A percentile compares a stretch with the other conserved stretches of the same genome.
Conservation (phyloP, 768 basidiomycete species). For the Agaricus blazei region DNA sequence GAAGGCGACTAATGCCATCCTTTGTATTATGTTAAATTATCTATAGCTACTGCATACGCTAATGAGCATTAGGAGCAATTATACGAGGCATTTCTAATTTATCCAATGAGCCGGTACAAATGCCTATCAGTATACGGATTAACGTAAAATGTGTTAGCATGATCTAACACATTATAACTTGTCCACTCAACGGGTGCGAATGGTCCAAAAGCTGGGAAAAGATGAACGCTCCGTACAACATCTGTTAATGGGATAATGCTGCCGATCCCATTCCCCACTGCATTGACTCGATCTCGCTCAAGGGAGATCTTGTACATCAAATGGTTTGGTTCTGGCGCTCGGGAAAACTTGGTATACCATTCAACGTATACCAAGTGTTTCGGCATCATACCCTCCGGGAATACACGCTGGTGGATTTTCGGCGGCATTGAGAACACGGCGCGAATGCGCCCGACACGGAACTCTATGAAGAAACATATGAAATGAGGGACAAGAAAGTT, state of each 20-base stretch:
- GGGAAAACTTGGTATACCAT: too few relatives aligned
- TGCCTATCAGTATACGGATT: neutral
- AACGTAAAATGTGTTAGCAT: slow-evolving; percentile 16
- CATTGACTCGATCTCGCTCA: neutral
- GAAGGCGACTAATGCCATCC: too few relatives aligned
- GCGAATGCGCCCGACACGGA: too few relatives aligned
- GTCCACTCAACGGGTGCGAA: slow-evolving; percentile 24
- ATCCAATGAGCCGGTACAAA: neutral
- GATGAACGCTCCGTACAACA: slow-evolving; percentile 23
- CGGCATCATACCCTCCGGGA: neutral
- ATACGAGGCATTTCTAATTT: too few relatives aligned
- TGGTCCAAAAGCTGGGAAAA: slow-evolving; percentile 26
- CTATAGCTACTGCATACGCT: too few relatives aligned
- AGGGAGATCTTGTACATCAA: slow-evolving; percentile 16
- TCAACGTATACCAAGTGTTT: neutral
- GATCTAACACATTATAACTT: slow-evolving; percentile 25
- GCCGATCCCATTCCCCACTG: neutral
- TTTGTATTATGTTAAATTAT: too few relatives aligned
- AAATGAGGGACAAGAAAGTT: too few relatives aligned
- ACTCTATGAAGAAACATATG: too few relatives aligned
- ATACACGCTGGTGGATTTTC: too few relatives aligned
- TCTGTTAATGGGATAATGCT: slow-evolving; percentile 19
- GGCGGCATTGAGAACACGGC: too few relatives aligned
- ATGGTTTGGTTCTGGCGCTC: neutral
- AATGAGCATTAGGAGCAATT: too few relatives aligned